These are phyloP conservation scores for Mycena sp. DNA, from an alignment of 1,284 basidiomycete genomes.

Conservation along the genomic window DNA sequence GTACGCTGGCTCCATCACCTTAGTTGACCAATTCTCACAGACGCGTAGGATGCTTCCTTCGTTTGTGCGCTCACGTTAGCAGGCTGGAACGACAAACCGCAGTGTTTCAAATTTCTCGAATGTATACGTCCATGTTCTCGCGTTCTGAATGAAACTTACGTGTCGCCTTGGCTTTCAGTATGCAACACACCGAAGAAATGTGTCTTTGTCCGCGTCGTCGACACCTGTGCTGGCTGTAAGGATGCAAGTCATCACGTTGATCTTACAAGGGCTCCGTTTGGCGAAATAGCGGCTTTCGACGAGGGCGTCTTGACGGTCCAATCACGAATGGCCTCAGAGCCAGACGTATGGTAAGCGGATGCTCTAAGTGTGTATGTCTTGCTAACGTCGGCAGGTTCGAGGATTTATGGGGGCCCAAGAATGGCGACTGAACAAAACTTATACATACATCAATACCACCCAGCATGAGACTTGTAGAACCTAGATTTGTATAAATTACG, in stretches of 20 bases:
- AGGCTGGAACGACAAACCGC: constrained; percentile 73
- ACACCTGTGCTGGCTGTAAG: constrained; percentile 80
- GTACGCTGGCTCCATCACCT: constrained; percentile 46
- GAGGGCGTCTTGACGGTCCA: constrained; percentile 64
- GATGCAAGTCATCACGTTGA: constrained; percentile 78
- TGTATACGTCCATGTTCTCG: constrained; percentile 55
- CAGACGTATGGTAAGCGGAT: constrained; percentile 61
- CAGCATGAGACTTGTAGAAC: neutral
- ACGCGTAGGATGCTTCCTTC: constrained; percentile 73
- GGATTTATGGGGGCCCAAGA: constrained; percentile 75
- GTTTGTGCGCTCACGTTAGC: constrained; percentile 76
- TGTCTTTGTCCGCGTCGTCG: constrained; percentile 80
- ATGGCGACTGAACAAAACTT: neutral
- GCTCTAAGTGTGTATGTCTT: neutral
- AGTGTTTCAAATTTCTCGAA: constrained; percentile 82
- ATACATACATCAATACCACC: neutral
- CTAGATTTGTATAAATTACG: constrained; percentile 6
- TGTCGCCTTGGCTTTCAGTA: constrained; percentile 61
- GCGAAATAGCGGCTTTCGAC: constrained; percentile 59
- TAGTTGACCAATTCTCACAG: neutral
- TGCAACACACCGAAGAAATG: constrained; percentile 70
- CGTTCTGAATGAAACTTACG: too few relatives aligned
- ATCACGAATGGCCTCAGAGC: constrained; percentile 68
- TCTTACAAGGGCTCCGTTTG: constrained; percentile 75
- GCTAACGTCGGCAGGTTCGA: constrained; percentile 55